Evolutionary conservation across 257 asterid species (phyloP), one percentile per base, ranked within the genome.

Genomic region (Jacaranda mimosifolia): DNA sequence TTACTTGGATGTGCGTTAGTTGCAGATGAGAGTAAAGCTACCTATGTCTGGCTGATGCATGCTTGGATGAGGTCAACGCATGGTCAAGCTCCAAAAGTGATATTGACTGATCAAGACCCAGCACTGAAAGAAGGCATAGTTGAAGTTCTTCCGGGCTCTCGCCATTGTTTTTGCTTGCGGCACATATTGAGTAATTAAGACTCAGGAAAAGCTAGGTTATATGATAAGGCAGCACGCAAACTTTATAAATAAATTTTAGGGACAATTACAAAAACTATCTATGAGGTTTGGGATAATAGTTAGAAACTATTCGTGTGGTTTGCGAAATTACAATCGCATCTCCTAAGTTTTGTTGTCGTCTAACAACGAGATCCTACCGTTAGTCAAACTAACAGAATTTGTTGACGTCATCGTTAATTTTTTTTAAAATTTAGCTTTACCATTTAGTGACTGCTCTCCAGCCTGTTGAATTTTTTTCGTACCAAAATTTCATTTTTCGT

Each of bases 71-170:
- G 81, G 64, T 82, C 91, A 60, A 82, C 85, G 89, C 79, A 75
- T 52, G 88, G 87, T 53, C 88, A 49, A 83, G 84, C 85, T 73
- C 93, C 93, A 19, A 86, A 85, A 70, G 87, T 89, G 68, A 82
- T 87, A 67, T 58, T 87, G 77, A 85, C 91, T 63, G 90, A 89
- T 60, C 88, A 86, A 83, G 90, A 80, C 75, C 67, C 74, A 13
- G 60, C 42, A 49, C 62, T 89, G 76, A 77, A 83, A 77, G 89
- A 83, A 78, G 89, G 82, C 57, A 56, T 87, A 15, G 85, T 77
- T 40, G 87, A 86, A 57, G 85, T 83, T 70, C 83, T 89, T 42
- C 88, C 89, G 0, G 78, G 51, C 60, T 86, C 91, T 71, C 85
- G 82, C 65, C 91, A 85, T 75, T 85, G 84, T 79, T 86, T 75